Evolutionary conservation across 2,329 filamentous ascomycete genomes (phyloP).

Genomic region (Huntiella moniliformis): DNA sequence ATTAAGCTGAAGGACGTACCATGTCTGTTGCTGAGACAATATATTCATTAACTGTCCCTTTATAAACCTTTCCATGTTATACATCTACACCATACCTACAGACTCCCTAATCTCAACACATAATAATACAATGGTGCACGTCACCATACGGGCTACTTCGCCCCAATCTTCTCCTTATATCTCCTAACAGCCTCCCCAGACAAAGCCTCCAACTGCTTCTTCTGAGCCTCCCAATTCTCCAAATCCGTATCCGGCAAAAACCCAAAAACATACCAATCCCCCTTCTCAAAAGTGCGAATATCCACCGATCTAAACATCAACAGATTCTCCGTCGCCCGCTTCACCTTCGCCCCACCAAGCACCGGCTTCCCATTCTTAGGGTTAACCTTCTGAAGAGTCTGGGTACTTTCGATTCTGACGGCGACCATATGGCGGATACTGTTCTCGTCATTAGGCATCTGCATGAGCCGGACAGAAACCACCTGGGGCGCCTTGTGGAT

Average conservation of each 20-base stretch:
- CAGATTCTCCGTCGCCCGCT: constrained; percentile 43
- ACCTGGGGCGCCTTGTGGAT: constrained; percentile 27
- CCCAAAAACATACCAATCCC: constrained; percentile 47
- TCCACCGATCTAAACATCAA: constrained; percentile 35
- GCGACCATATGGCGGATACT: constrained; percentile 36
- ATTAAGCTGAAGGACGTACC: too few relatives aligned
- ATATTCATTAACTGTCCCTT: background rate
- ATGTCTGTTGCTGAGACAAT: too few relatives aligned
- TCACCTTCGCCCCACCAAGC: constrained; percentile 29
- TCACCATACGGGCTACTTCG: background rate
- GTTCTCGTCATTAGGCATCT: constrained; percentile 23
- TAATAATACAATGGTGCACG: constrained; percentile 18
- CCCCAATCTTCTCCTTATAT: constrained; percentile 17
- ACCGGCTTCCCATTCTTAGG: constrained; percentile 21
- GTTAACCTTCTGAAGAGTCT: constrained; percentile 30
- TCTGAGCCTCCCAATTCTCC: constrained; percentile 18
- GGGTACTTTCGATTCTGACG: constrained; percentile 38
- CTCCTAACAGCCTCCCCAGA: constrained; percentile 17
- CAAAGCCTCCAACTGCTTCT: constrained; percentile 6
- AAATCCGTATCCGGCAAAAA: constrained; percentile 36
- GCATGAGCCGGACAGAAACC: constrained; percentile 33
- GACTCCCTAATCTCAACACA: constrained; percentile 29
- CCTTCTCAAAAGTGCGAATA: constrained; percentile 26
- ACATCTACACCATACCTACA: background rate
- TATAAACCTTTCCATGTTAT: background rate